Conservation (phyloP, 352 stramenopile species). For the Globisporangium irregulare region DNA sequence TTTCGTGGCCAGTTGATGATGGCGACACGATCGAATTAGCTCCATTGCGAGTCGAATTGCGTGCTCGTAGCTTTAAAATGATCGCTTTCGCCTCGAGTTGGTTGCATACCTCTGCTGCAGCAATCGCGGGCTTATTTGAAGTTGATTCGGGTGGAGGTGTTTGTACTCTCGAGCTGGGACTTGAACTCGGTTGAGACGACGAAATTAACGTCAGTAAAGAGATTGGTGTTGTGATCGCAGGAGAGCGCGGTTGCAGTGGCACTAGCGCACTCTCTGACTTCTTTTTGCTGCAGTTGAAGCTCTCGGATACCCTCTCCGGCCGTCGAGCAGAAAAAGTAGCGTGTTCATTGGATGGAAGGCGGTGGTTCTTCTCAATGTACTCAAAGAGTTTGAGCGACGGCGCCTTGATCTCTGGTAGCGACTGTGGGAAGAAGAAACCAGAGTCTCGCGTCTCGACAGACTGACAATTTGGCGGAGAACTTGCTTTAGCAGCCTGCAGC, state of each 20-base stretch:
- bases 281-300: slow-evolving; percentile 35
- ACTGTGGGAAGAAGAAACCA: slow-evolving; percentile 21
- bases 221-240: background rate
- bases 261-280: slow-evolving; percentile 15
- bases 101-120: slow-evolving; percentile 18
- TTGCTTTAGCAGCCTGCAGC: slow-evolving; percentile 31
- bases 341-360: background rate
- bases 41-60: slow-evolving; percentile 14
- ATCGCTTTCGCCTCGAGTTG: slow-evolving; percentile 33
- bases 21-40: background rate
- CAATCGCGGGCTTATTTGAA: background rate
- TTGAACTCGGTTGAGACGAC: slow-evolving; percentile 6
- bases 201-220: slow-evolving; percentile 12
- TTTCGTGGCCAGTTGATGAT: background rate
- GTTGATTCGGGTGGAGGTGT: slow-evolving; percentile 6
- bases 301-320: slow-evolving; percentile 24
- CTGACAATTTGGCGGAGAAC: background rate
- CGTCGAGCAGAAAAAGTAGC: background rate
- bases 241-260: slow-evolving; percentile 13
- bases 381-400: slow-evolving; percentile 57
- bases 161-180: slow-evolving; percentile 4
- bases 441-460: background rate
- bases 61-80: slow-evolving; percentile 34
- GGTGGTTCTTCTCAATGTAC: slow-evolving; percentile 34
- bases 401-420: slow-evolving; percentile 34